A percentile compares a stretch with the other conserved stretches of the same genome.
Evolutionary conservation across 2,329 filamentous ascomycete species (phyloP).

Genomic region (Trichoderma guizhouense): DNA sequence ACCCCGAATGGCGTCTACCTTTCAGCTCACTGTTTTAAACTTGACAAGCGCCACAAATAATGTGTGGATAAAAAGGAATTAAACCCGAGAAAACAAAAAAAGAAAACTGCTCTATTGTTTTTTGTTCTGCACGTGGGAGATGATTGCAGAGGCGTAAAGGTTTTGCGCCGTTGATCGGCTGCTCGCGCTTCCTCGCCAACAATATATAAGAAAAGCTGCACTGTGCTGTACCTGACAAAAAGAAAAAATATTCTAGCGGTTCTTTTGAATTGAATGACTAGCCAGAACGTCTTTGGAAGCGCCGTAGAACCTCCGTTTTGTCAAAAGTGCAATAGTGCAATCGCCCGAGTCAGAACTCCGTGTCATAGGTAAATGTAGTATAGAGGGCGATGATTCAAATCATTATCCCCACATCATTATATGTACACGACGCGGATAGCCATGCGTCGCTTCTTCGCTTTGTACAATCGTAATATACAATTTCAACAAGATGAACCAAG

Average conservation of each 20-base stretch:
- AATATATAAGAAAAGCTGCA: neutral
- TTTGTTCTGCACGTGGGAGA: neutral
- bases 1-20: conserved; percentile 1
- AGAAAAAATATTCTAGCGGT: neutral
- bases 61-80: neutral
- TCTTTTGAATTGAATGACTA: neutral
- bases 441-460: neutral
- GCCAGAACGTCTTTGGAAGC: neutral
- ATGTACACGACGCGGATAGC: neutral
- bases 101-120: neutral
- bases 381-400: neutral
- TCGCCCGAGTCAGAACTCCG: neutral
- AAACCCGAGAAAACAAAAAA: neutral
- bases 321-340: neutral
- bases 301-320: neutral
- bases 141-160: conserved; percentile 4
- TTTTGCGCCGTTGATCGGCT: neutral
- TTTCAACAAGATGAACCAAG: neutral
- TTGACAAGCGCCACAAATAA: conserved; percentile 10
- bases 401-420: neutral
- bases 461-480: neutral
- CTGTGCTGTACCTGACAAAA: neutral
- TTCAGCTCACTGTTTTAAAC: neutral
- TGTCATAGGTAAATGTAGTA: neutral
- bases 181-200: neutral